phyloP scores from a whole-genome alignment of 257 asterid species.

The Jacaranda mimosifolia region DNA sequence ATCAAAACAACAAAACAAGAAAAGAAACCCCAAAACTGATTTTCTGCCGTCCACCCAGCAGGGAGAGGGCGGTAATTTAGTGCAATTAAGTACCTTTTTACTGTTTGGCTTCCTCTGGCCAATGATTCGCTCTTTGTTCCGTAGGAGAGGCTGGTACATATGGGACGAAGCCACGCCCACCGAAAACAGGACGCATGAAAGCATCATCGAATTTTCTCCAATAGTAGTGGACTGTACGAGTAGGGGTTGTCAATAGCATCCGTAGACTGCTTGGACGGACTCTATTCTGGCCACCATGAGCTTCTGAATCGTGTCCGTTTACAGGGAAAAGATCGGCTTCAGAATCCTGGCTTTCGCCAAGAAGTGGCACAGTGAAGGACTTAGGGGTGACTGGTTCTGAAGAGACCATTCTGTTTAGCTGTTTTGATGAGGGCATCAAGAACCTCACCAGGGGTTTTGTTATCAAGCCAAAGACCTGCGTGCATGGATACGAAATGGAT shows the following conservation, averaged over 20 bases:
- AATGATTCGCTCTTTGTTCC: slow-evolving; percentile 51
- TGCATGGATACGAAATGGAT: neutral
- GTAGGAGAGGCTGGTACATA: slow-evolving; percentile 65
- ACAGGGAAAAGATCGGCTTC: slow-evolving; percentile 47
- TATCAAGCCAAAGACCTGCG: slow-evolving; percentile 86
- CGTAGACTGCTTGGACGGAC: slow-evolving; percentile 76
- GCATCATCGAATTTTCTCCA: slow-evolving; percentile 74
- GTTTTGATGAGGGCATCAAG: slow-evolving; percentile 69
- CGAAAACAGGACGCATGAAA: slow-evolving; percentile 77
- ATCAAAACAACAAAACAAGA: neutral
- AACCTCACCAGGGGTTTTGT: slow-evolving; percentile 79
- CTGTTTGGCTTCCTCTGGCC: slow-evolving; percentile 45
- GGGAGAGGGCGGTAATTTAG: neutral
- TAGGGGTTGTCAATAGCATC: slow-evolving; percentile 76
- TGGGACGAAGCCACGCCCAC: slow-evolving; percentile 75
- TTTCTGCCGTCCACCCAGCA: neutral
- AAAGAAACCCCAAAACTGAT: slow-evolving; percentile 16
- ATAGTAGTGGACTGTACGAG: slow-evolving; percentile 80
- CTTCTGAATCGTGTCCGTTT: slow-evolving; percentile 49
- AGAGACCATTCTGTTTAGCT: slow-evolving; percentile 59
- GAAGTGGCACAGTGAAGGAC: slow-evolving; percentile 79
- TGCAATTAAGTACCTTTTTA: neutral
- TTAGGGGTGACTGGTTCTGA: slow-evolving; percentile 75
- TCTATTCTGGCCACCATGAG: slow-evolving; percentile 30
- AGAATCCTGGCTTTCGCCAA: slow-evolving; percentile 54